Conservation (phyloP, 2,329 filamentous ascomycete genomes). For the Ophiostoma piceae region DNA sequence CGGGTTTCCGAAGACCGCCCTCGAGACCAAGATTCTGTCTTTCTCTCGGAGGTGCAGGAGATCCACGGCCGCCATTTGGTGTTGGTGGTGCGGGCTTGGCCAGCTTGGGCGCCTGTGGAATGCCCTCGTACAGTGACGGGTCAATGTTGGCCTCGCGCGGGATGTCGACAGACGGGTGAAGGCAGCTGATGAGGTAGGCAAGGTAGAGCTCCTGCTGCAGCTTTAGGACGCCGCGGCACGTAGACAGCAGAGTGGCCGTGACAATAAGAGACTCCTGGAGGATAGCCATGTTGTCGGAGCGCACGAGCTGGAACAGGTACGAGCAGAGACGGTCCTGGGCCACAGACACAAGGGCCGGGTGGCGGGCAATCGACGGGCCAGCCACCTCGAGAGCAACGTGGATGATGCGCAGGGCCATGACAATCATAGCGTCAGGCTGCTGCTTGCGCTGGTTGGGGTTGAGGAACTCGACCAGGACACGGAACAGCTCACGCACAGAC, state of each 20-base stretch:
- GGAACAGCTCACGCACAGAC: constrained; percentile 88
- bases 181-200: constrained; percentile 86
- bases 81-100: constrained; percentile 67
- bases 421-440: constrained; percentile 89
- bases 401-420: constrained; percentile 95
- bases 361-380: constrained; percentile 87
- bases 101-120: constrained; percentile 83
- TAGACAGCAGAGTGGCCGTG: constrained; percentile 82
- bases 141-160: constrained; percentile 86
- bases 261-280: constrained; percentile 89
- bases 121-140: constrained; percentile 83
- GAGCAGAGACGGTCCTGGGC: constrained; percentile 91
- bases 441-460: constrained; percentile 90
- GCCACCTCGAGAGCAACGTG: constrained; percentile 96
- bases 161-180: constrained; percentile 92
- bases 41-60: constrained; percentile 87
- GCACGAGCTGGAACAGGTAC: constrained; percentile 90
- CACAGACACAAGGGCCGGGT: constrained; percentile 78
- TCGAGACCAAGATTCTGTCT: constrained; percentile 88
- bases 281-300: constrained; percentile 93
- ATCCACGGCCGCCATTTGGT: constrained; percentile 71
- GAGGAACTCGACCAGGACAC: constrained; percentile 86
- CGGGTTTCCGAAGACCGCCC: constrained; percentile 84
- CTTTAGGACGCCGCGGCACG: constrained; percentile 84
- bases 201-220: constrained; percentile 94